Percentiles rank a stretch among this genome's conserved stretches.
These are phyloP conservation scores for Saccharata proteae DNA, from an alignment of 2,329 filamentous ascomycete genomes.

Conservation along the genomic window DNA sequence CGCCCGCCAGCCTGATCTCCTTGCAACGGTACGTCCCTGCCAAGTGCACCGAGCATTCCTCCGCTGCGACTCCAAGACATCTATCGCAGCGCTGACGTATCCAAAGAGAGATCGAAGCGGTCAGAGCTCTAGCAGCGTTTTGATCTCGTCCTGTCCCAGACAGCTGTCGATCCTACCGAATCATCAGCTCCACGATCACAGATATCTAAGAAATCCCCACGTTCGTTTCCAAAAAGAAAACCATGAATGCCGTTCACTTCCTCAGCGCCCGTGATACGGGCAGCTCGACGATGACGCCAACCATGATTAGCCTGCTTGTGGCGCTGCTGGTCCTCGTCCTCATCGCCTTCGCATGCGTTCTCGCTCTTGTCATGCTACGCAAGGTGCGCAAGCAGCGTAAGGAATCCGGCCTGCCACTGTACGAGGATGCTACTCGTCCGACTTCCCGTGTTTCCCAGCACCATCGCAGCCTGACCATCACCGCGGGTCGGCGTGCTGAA, in stretches of 20 bases:
- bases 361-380: slow-evolving; percentile 60
- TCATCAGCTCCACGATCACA: background rate
- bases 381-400: slow-evolving; percentile 42
- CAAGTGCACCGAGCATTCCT: slow-evolving; percentile 1
- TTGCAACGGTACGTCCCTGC: slow-evolving; percentile 7
- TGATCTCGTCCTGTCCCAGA: no score
- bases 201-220: background rate
- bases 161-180: background rate
- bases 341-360: slow-evolving; percentile 55
- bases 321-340: slow-evolving; percentile 67
- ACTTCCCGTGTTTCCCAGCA: slow-evolving; percentile 32
- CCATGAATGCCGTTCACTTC: slow-evolving; percentile 35
- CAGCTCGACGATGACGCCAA: slow-evolving; percentile 26
- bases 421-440: slow-evolving; percentile 44
- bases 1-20: slow-evolving; percentile 4
- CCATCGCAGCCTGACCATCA: slow-evolving; percentile 48
- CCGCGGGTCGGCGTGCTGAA: slow-evolving; percentile 35
- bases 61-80: background rate
- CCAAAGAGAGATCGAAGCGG: no score
- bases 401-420: slow-evolving; percentile 51
- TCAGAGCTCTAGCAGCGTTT: no score
- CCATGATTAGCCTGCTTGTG: slow-evolving; percentile 66
- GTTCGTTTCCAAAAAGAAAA: slow-evolving; percentile 13
- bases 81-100: background rate
- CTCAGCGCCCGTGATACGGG: slow-evolving; percentile 32